Evolutionary conservation across 1,284 basidiomycete genomes (phyloP), one percentile per base, ranked within the genome.

Genomic region (Malassezia equina): DNA sequence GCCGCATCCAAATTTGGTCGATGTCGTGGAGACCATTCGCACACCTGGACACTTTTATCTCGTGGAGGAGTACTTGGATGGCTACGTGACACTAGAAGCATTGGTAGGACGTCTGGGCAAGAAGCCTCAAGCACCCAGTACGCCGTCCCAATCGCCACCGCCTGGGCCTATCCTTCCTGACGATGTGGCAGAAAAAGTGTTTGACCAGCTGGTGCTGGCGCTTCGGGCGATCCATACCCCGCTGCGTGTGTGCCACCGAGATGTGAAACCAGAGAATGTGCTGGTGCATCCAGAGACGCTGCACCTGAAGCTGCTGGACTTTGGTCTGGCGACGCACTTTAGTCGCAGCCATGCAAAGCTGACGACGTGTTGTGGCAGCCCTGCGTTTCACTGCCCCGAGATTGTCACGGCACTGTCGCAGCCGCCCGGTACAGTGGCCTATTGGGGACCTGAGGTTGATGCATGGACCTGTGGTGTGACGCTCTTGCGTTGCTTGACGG

Each of bases 31-130:
- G 32, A 80, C 78, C 47, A 77, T 81, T 24, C 68, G 79, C 4
- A 81, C 80, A 0, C 75, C 78, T 4, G 79, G 78, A 2, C 79
- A 81, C 63, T 80, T 80, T 61, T 81, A 81, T 66, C 78, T 81
- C n/a, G 76, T 81, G 49, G 79, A 78, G 47, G 79, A 80, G 33
- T 78, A 72, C 44, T 73, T 80, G 11, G 77, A 76, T 1, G 76
- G 76, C 1, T 78, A 78, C 49, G 66, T 77, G 44, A 76, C 77
- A 25, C 69, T 77, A 34, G 71, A 74, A 40, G 61, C 65, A 9
- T 63, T 74, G 7, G 47, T 74, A 1, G 28, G 33, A 13, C 28
- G 17, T 2, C 7, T 44, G 1, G 43, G 46, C 28, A 42, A 23
- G 5, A 51, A 51, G 13, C 29, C 54, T n/a, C 49, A 59, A 21